Base-by-base conservation (phyloP, 2,329 filamentous ascomycete species). In the Aspergillus clavatus region DNA sequence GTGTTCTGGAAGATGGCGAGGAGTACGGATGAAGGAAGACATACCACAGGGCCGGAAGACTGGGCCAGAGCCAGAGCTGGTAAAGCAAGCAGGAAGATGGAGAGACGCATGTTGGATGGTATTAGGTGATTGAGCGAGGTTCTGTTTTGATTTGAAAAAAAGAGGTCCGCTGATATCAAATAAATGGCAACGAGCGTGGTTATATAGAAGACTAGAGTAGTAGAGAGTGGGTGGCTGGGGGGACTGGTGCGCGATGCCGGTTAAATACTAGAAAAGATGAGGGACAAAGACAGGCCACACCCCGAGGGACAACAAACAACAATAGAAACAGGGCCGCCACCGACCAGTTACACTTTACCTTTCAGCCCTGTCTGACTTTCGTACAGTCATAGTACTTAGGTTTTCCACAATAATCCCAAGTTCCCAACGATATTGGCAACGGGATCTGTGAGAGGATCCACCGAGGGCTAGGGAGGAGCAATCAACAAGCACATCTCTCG, bases 91-190 rank as follows among this genome's bases (percentile, higher is more conserved):
- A 73, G 47, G 61, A 75, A 47, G 54, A 71, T 52, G 24, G 71
- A 69, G 61, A 64, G 60, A 64, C 70, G 74, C 73, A 77, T 77
- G 27, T 61, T 72, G 66, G 29, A 59, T 47, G 31, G 44, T 45
- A 41, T 37, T 46, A 24, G 36, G 42, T 40, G 23, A 37, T 45
- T 37, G 42, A 46, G 43, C 23, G 23, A 18, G 42, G 19, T 23
- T 37, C 43, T 35, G 31, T 26, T 33, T 39, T 22, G 38, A 46
- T 26, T 38, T 45, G 41, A 38, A 42, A 39, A 40, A 38, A 40
- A 35, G 43, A 40, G 35, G 26, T 46, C n/a, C n/a, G 40, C 37
- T 23, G 24, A 23, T 29, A 16, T 23, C 19, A 23, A 29, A 31
- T 24, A 16, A 10, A 7, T 27, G 45, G 12, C 16, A 40, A 28